phyloP scores from a whole-genome alignment of 2,329 filamentous ascomycete species.

The Fusarium begoniae region DNA sequence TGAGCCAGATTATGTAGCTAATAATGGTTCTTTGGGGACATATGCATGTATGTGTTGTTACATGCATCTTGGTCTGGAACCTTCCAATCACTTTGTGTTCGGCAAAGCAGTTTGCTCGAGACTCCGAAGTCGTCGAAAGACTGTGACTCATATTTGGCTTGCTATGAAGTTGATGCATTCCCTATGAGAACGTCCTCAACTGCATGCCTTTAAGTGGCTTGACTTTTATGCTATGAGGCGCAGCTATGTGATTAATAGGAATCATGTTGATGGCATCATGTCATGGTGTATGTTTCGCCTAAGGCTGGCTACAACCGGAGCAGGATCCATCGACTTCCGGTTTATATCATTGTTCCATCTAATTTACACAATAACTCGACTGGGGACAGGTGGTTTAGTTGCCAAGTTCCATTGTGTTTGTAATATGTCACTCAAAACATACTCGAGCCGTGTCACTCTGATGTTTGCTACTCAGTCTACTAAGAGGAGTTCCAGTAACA shows the following conservation, averaged over 20 bases:
- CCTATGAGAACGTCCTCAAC: background rate
- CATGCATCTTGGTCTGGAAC: background rate
- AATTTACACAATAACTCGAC: background rate
- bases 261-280: background rate
- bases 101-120: background rate
- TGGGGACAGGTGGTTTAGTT: background rate
- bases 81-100: background rate
- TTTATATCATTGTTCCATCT: background rate
- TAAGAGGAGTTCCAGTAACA: background rate
- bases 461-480: background rate
- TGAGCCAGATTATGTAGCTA: background rate
- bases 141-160: constrained; percentile 4
- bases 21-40: background rate
- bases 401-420: background rate
- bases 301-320: background rate
- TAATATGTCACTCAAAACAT: background rate
- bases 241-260: background rate
- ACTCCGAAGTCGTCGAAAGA: background rate
- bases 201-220: background rate
- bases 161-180: background rate
- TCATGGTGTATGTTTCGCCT: background rate
- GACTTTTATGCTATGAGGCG: background rate
- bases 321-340: background rate
- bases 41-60: constrained; percentile 22
- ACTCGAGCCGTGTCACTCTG: background rate